Percentiles rank a stretch among this genome's conserved stretches.
phyloP scores from a whole-genome alignment of 1,284 basidiomycete genomes.

The Cutaneotrichosporon mucoides region DNA sequence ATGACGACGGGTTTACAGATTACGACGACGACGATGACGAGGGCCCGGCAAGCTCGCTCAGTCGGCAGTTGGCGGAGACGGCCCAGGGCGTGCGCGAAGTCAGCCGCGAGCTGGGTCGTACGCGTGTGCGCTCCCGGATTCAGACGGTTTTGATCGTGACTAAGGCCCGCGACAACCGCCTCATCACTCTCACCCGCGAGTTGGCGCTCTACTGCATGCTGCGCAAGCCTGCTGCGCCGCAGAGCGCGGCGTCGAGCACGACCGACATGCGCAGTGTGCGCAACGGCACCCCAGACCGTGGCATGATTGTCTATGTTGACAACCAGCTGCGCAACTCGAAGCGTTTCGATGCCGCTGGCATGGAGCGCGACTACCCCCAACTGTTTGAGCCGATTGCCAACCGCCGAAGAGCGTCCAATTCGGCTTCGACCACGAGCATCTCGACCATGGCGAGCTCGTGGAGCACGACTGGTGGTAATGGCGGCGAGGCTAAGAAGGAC shows the following conservation, averaged over 20 bases:
- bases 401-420: conserved; percentile 55
- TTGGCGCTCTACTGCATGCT: conserved; percentile 89
- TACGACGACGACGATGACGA: conserved; percentile 45
- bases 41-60: conserved; percentile 66
- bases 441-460: conserved; percentile 23
- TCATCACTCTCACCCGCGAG: conserved; percentile 91
- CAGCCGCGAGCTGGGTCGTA: conserved; percentile 98
- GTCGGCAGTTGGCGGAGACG: conserved; percentile 90
- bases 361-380: conserved; percentile 79
- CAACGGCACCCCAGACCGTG: conserved; percentile 6
- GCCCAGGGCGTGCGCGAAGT: conserved; percentile 96
- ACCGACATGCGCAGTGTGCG: conserved; percentile 26
- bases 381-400: conserved; percentile 70
- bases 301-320: conserved; percentile 70
- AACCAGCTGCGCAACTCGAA: conserved; percentile 84
- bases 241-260: conserved; percentile 47
- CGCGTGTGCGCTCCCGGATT: conserved; percentile 83
- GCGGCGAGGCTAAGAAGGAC: conserved; percentile 39
- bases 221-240: conserved; percentile 52
- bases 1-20: conserved; percentile 4
- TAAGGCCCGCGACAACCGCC: conserved; percentile 93
- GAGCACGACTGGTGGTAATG: not conserved
- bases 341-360: conserved; percentile 89
- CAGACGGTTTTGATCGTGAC: conserved; percentile 95
- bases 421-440: conserved; percentile 33